These are phyloP conservation scores for Daedaleopsis nitida DNA, from an alignment of 768 basidiomycete species.

Conservation along the genomic window DNA sequence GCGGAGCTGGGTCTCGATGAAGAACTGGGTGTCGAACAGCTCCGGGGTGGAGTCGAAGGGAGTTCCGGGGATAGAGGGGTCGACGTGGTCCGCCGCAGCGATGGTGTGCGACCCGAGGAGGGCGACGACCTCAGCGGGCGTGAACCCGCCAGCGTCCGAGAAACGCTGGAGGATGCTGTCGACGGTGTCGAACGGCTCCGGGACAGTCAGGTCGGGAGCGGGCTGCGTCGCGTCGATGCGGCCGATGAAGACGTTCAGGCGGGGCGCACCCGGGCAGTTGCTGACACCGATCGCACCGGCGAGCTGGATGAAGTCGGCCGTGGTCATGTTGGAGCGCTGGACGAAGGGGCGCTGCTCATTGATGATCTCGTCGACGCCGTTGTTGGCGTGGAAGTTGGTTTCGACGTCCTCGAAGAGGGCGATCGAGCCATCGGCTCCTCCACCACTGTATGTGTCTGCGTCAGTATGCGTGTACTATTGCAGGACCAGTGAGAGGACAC, in stretches of 20 bases:
- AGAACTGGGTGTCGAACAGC: constrained; percentile 33
- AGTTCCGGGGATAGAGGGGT: constrained; percentile 27
- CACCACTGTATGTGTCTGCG: constrained; percentile 20
- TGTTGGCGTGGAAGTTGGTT: constrained; percentile 43
- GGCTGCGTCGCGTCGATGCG: constrained; percentile 20
- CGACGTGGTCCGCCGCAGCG: constrained; percentile 31
- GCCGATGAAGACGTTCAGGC: constrained; percentile 40
- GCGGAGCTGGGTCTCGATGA: constrained; percentile 32
- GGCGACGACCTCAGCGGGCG: constrained; percentile 25
- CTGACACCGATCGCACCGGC: constrained; percentile 20
- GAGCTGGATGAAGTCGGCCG: constrained; percentile 30
- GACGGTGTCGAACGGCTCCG: constrained; percentile 30
- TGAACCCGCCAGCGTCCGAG: constrained; percentile 26
- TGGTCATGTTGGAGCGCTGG: constrained; percentile 21
- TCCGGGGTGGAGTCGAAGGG: constrained; percentile 33
- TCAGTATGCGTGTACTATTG: background rate
- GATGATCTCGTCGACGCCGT: constrained; percentile 28
- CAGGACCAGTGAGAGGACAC: background rate
- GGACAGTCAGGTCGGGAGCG: constrained; percentile 27
- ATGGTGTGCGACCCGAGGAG: constrained; percentile 28
- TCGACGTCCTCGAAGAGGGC: constrained; percentile 46
- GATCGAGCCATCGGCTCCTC: constrained; percentile 48
- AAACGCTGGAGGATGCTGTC: constrained; percentile 28
- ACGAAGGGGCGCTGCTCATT: constrained; percentile 26
- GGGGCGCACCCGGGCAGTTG: constrained; percentile 39